Evolutionary conservation across 2,329 filamentous ascomycete genomes (phyloP).

Genomic region (Elsinoe ampelina): DNA sequence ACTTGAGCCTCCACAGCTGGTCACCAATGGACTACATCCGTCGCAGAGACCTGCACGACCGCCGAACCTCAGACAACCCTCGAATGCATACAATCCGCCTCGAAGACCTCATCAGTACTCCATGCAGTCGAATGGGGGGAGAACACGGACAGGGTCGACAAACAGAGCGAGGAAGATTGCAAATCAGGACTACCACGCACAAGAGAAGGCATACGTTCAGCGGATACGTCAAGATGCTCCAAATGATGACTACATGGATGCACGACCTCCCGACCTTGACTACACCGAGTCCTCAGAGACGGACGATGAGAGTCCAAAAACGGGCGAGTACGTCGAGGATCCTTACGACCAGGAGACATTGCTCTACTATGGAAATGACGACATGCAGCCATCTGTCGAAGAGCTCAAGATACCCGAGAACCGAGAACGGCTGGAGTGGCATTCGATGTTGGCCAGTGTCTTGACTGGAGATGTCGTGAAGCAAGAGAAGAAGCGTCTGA

Average conservation of each 20-base stretch:
- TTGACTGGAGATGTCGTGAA: constrained; percentile 93
- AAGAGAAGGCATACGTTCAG: constrained; percentile 92
- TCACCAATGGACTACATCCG: constrained; percentile 21
- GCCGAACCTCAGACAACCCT: constrained; percentile 36
- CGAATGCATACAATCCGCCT: constrained; percentile 42
- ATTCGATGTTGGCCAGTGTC: constrained; percentile 93
- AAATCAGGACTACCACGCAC: constrained; percentile 65
- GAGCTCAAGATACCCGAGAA: constrained; percentile 83
- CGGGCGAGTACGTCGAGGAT: constrained; percentile 76
- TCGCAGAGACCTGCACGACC: constrained; percentile 28
- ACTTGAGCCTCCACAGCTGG: constrained; percentile 16
- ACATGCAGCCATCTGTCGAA: constrained; percentile 78
- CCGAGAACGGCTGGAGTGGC: constrained; percentile 89
- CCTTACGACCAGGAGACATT: constrained; percentile 85
- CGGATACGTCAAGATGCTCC: constrained; percentile 70
- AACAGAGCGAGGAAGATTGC: constrained; percentile 52
- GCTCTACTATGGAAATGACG: constrained; percentile 85
- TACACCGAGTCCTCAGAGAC: constrained; percentile 69
- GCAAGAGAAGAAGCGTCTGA: constrained; percentile 93
- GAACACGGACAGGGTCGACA: constrained; percentile 48
- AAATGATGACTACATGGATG: constrained; percentile 58
- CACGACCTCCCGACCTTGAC: constrained; percentile 56
- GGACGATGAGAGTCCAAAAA: constrained; percentile 82
- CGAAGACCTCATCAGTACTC: constrained; percentile 41
- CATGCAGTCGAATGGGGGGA: constrained; percentile 35